Conservation (phyloP, 768 basidiomycete genomes). For the Russula foetens region DNA sequence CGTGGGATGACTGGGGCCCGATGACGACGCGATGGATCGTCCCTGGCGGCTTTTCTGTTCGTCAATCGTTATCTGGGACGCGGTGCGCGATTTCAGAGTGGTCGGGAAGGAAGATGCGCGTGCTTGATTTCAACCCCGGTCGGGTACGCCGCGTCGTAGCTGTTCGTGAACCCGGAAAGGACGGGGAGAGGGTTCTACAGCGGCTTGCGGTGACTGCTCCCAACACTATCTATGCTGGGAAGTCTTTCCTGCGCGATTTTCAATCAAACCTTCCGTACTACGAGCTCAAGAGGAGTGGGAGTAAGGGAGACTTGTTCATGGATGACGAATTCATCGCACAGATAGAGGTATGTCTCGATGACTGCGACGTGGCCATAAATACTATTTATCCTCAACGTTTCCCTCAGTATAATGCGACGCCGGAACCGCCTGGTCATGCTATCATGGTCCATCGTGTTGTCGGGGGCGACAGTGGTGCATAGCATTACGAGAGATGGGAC, state of each 20-base stretch:
- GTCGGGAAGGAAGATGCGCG: neutral
- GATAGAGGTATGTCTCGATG: conserved; percentile 1
- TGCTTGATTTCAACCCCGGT: conserved; percentile 10
- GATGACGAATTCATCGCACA: conserved; percentile 10
- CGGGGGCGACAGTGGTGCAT: neutral
- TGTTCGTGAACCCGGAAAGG: neutral
- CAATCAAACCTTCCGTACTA: conserved; percentile 5
- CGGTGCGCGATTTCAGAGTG: conserved; percentile 1
- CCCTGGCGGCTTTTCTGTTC: neutral
- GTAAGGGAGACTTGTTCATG: neutral
- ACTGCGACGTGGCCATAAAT: neutral
- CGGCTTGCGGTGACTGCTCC: neutral
- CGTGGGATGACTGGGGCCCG: conserved; percentile 12
- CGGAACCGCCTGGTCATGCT: neutral
- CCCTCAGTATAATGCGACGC: neutral
- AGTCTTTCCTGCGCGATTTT: neutral
- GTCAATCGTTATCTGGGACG: neutral
- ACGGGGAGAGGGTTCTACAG: neutral
- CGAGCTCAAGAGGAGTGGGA: neutral
- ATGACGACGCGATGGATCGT: conserved; percentile 1
- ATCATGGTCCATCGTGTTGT: neutral
- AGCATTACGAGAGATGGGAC: neutral
- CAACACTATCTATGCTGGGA: neutral
- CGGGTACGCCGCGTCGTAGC: neutral
- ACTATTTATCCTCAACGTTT: neutral